Conservation (phyloP, 768 basidiomycete genomes). For the Trametes cubensis region DNA sequence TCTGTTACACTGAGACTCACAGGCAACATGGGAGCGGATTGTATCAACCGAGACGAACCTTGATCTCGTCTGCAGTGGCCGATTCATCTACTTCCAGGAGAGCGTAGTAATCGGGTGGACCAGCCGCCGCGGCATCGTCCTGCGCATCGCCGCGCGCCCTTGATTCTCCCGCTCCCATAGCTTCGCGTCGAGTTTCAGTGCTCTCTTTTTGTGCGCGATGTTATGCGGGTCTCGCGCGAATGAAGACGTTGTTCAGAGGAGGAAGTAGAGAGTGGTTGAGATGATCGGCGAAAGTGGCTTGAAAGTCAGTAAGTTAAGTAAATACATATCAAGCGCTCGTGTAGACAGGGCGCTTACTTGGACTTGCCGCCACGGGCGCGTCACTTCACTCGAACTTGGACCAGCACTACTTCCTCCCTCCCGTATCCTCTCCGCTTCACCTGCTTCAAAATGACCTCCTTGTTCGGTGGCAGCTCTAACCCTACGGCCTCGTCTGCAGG, state of each 20-base stretch:
- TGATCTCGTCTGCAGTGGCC: slow-evolving; percentile 88
- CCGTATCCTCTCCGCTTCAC: background rate
- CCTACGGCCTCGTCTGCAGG: slow-evolving; percentile 20
- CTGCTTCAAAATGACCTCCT: slow-evolving; percentile 25
- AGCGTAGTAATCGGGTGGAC: slow-evolving; percentile 73
- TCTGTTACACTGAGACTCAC: background rate
- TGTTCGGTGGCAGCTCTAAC: slow-evolving; percentile 27
- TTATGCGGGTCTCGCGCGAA: no score
- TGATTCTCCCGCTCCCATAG: slow-evolving; percentile 76
- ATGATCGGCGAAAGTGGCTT: no score
- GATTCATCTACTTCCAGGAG: slow-evolving; percentile 80
- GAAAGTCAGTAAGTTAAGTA: no score
- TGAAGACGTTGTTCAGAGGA: background rate
- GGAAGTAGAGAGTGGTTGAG: no score
- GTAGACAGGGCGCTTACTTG: no score
- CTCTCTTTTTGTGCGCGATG: no score
- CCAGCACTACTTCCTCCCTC: background rate
- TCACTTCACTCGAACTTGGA: background rate
- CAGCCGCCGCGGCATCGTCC: slow-evolving; percentile 27
- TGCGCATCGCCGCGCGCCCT: slow-evolving; percentile 38
- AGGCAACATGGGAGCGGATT: background rate
- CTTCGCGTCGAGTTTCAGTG: background rate
- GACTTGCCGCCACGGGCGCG: no score
- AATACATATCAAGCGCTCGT: no score
- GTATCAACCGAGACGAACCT: slow-evolving; percentile 43